Conservation (phyloP, 202 grass and related monocot species). For the Brachypodium distachyon region DNA sequence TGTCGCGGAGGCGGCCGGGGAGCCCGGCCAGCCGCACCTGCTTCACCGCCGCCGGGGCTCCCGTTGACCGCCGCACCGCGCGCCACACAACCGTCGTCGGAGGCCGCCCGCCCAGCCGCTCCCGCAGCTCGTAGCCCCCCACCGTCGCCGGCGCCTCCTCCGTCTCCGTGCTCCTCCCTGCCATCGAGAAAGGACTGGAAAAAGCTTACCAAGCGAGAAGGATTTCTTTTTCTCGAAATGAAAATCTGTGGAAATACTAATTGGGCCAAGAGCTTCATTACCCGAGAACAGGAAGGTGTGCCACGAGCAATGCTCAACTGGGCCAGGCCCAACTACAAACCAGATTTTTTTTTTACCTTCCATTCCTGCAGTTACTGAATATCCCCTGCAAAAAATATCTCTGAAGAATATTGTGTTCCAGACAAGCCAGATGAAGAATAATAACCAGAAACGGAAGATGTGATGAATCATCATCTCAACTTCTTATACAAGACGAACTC, state of each 20-base stretch:
- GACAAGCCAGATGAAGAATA: background rate
- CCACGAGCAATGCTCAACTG: no score
- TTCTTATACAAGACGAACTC: slow-evolving; percentile 10
- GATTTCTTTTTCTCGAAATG: no score
- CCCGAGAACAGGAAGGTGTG: background rate
- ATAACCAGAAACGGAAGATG: background rate
- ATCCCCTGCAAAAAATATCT: background rate
- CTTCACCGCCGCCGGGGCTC: slow-evolving; percentile 38
- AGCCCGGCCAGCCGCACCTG: slow-evolving; percentile 45
- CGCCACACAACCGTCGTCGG: slow-evolving; percentile 31
- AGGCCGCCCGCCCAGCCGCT: slow-evolving; percentile 18
- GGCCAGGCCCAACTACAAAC: background rate
- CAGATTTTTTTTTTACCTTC: background rate
- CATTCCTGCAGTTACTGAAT: background rate
- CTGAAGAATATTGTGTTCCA: background rate
- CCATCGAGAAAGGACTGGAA: slow-evolving; percentile 17
- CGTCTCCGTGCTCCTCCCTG: background rate
- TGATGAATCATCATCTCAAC: background rate
- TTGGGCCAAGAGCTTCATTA: background rate
- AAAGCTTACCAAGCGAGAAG: background rate
- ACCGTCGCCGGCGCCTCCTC: background rate
- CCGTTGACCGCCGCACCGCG: background rate
- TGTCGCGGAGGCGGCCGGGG: slow-evolving; percentile 27
- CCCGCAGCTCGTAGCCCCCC: slow-evolving; percentile 36
- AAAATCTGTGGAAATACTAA: background rate